A percentile compares a stretch with the other conserved stretches of the same genome.
These are phyloP conservation scores for Linnemannia exigua DNA, from an alignment of 192 early-diverging fungal species.

Conservation along the genomic window DNA sequence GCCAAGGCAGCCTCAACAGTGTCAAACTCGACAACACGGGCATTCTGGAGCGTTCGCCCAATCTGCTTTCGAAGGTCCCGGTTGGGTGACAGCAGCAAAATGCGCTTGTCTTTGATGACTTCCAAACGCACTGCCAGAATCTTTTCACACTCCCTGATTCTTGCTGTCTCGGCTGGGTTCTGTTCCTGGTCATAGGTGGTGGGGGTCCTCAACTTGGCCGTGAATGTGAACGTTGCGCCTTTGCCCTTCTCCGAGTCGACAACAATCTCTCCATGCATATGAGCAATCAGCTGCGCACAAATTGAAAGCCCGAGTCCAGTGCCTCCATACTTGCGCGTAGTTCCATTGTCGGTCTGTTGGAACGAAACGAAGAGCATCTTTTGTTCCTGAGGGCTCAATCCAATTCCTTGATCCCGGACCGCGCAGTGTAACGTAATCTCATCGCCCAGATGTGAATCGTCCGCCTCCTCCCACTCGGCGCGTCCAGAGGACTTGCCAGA, in stretches of 20 bases:
- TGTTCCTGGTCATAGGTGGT: constrained; percentile 36
- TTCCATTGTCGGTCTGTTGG: constrained; percentile 54
- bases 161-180: constrained; percentile 25
- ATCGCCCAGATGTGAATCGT: constrained; percentile 25
- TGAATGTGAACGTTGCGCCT: constrained; percentile 59
- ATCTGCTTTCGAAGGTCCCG: constrained; percentile 31
- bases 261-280: constrained; percentile 58
- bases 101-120: constrained; percentile 14
- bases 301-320: constrained; percentile 65
- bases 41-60: not conserved
- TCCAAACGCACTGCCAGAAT: constrained; percentile 13
- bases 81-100: constrained; percentile 44
- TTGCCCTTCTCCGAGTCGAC: constrained; percentile 56
- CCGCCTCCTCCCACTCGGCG: not conserved
- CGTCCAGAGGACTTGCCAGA: not conserved
- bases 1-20: constrained; percentile 23
- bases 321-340: constrained; percentile 54
- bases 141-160: constrained; percentile 18
- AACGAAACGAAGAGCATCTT: constrained; percentile 56
- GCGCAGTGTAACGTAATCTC: constrained; percentile 38
- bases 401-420: constrained; percentile 49
- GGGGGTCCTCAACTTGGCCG: constrained; percentile 33
- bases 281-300: constrained; percentile 57
- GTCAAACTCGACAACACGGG: constrained; percentile 23
- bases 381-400: constrained; percentile 50